Evolutionary conservation across 2,329 filamentous ascomycete genomes (phyloP).

Genomic region (Diaporthe australafricana): DNA sequence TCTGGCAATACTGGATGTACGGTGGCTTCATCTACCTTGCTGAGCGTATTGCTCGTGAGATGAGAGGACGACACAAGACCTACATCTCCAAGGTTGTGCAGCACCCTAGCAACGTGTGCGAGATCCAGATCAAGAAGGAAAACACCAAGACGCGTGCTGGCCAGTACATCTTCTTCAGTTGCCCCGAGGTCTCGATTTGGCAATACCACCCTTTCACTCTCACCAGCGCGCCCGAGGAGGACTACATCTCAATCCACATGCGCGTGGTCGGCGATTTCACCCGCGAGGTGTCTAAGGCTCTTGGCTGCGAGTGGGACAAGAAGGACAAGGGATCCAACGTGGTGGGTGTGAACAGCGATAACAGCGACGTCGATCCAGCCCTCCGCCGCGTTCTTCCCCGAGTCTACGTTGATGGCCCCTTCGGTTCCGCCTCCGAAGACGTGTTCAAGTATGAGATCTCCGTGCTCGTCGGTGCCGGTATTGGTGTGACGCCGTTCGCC

Average conservation of each 20-base stretch:
- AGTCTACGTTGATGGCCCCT: constrained; percentile 86
- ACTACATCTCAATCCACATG: constrained; percentile 90
- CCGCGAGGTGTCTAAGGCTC: constrained; percentile 72
- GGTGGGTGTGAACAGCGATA: constrained; percentile 72
- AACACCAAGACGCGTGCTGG: constrained; percentile 84
- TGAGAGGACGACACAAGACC: constrained; percentile 84
- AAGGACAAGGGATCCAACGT: constrained; percentile 71
- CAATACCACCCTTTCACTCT: constrained; percentile 91
- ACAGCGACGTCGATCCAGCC: constrained; percentile 73
- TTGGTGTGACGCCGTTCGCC: constrained; percentile 88
- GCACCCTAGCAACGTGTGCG: constrained; percentile 88
- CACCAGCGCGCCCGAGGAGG: constrained; percentile 88
- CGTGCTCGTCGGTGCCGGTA: constrained; percentile 83
- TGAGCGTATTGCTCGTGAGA: constrained; percentile 82
- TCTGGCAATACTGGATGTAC: constrained; percentile 91
- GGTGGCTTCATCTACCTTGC: constrained; percentile 83
- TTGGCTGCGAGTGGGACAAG: constrained; percentile 81
- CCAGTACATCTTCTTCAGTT: constrained; percentile 91
- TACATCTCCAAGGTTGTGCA: constrained; percentile 91
- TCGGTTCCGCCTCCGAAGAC: constrained; percentile 87
- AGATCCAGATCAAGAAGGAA: constrained; percentile 94
- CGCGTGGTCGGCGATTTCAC: constrained; percentile 88
- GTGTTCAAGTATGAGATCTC: constrained; percentile 90
- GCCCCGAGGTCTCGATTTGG: constrained; percentile 86
- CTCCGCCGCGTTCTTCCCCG: constrained; percentile 80